Evolutionary conservation across 2,329 filamentous ascomycete genomes (phyloP), one percentile per base, ranked within the genome.

Genomic region (Zasmidium citrigriseum): DNA sequence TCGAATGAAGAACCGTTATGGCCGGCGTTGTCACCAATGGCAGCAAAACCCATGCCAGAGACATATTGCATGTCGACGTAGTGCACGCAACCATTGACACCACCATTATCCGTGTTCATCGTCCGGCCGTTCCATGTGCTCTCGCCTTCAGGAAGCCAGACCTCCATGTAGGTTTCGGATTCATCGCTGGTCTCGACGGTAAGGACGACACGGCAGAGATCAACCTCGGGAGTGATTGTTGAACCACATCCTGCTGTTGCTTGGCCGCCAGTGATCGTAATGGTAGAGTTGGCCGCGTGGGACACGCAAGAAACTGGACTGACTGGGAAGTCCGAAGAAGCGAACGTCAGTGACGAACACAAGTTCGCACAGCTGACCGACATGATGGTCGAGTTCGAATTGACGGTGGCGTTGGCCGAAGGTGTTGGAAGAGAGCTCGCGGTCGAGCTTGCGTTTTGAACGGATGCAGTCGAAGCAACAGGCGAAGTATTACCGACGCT

Each of bases 101-200:
- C 72, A 45, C 70, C 69, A 52, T 73, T 73, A 59, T 72, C 71
- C 16, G 70, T 71, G 58, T 64, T 70, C 67, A 74, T 66, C 44
- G 72, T 71, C 52, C 68, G 68, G 34, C 70, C 69, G 58, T 71
- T 71, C 69, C 70, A 71, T n/a, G 55, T 60, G 51, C 57, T 59
- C 29, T 67, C 59, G 55, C 71, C 72, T 18, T 69, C 70, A 20
- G 77, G 77, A 10, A 80, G 66, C 76, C 76, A 80, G n/a, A 77
- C 75, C 66, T 80, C 77, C 70, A 78, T 75, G 52, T 72, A 76
- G 52, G 76, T 72, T 18, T 74, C 71, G 3, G 74, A 76, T 18
- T 71, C 68, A 47, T 69, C 66, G 25, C 74, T 75, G 4, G 77
- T 78, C 2, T 72, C 64, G 14, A 79, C 72, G 48, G 72, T 73